Base-by-base conservation (phyloP, 2,329 filamentous ascomycete species). In the Cladophialophora bantiana region DNA sequence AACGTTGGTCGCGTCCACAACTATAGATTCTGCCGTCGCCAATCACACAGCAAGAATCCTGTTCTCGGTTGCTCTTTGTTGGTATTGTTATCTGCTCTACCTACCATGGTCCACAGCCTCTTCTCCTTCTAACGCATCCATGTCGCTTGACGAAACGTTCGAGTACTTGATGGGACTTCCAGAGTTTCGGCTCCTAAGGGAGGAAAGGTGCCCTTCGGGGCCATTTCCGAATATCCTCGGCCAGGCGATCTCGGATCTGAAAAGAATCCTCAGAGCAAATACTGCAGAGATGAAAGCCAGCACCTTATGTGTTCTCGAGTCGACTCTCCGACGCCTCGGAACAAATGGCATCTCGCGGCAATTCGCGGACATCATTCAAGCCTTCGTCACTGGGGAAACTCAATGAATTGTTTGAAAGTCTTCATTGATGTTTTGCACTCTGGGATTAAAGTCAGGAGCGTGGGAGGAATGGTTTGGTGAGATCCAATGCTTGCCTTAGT, bases 11-110 rank as follows among this genome's bases (percentile, higher is more conserved):
- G 56, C 20, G 6, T 64, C 59, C 4, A 61, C 69, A 9, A 63
- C 38, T 1, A 31, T 71, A 12, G 69, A 62, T 15, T 60, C 68
- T 3, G 63, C 65, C n/a, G 59, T 65, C 4, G 61, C 68, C 1
- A 71, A 73, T 12, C 71, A 72, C 58, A 69, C 70, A 1, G 68
- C 72, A 18, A 65, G 72, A 15, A 61, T 69, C 1, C 35, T 74
- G 10, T 72, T 69, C 32, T 64, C 68, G 0, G 70, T 68, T 7
- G 66, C 65, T 18, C 32, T 63, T 13, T 65, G 56, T 38, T 68
- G 65, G 65, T 59, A 61, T 7, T 64, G 60, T 20, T 68, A 64
- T 38, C 65, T 65, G 34, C 32, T 68, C 2, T 68, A 68, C 36
- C 31, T 48, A n/a, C 65, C 65, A 18, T 31, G 54, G 34, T 32